These are phyloP conservation scores for Trichosporon sp. DNA, from an alignment of 1,284 basidiomycete genomes.

Conservation along the genomic window DNA sequence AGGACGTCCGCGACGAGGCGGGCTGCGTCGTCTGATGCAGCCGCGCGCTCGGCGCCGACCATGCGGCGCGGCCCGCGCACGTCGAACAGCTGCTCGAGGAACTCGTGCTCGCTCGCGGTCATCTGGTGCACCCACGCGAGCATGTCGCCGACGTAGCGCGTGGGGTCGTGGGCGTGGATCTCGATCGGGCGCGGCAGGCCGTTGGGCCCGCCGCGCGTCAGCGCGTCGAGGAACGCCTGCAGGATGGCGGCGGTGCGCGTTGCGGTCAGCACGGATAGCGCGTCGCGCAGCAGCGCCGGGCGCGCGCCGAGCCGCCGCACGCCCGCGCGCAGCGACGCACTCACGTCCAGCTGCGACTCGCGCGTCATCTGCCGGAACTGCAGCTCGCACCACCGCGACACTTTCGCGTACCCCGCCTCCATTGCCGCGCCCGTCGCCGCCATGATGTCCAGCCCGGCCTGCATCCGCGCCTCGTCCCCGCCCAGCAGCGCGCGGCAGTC, in stretches of 20 bases:
- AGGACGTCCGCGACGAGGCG: constrained; percentile 65
- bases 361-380: constrained; percentile 78
- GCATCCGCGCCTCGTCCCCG: constrained; percentile 74
- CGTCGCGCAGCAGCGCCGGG: constrained; percentile 78
- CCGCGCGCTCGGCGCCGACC: constrained; percentile 54
- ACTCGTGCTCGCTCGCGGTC: constrained; percentile 90
- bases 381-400: constrained; percentile 77
- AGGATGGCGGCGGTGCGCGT: constrained; percentile 77
- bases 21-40: constrained; percentile 38
- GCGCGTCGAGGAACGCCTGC: constrained; percentile 73
- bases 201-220: constrained; percentile 83
- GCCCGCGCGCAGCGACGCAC: constrained; percentile 64
- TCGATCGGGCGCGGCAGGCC: constrained; percentile 91
- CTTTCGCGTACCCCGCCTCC: constrained; percentile 84
- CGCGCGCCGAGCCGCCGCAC: constrained; percentile 67
- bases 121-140: constrained; percentile 97
- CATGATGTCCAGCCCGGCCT: constrained; percentile 89
- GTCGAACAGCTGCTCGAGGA: constrained; percentile 77
- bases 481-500: constrained; percentile 80
- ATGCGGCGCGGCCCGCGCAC: constrained; percentile 69
- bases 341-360: constrained; percentile 75
- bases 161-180: constrained; percentile 92
- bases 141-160: constrained; percentile 96
- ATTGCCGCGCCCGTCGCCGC: constrained; percentile 71
- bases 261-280: constrained; percentile 68